Conservation (phyloP, 495 filamentous ascomycete genomes). For the Penicillium psychrofluorescens region DNA sequence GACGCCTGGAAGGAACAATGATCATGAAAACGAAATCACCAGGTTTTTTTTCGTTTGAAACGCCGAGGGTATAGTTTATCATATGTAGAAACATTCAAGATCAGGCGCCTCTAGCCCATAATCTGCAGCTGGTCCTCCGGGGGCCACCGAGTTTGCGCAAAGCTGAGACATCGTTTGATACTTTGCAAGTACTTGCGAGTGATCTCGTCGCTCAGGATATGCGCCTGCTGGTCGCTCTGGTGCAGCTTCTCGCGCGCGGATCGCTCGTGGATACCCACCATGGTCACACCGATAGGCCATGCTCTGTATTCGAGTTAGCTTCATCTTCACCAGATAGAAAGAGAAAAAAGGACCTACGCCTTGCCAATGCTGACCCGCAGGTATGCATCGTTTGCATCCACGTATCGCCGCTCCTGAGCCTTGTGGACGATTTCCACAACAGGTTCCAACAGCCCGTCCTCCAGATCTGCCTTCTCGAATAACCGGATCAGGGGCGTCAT, state of each 20-base stretch:
- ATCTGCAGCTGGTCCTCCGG: conserved; percentile 88
- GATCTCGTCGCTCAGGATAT: conserved; percentile 94
- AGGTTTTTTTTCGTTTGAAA: background rate
- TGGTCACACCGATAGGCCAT: conserved; percentile 98
- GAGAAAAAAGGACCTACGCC: conserved; percentile 43
- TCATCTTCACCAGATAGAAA: background rate
- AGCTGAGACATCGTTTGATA: conserved; percentile 94
- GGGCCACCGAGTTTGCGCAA: conserved; percentile 94
- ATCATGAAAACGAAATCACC: background rate
- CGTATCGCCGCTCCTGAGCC: conserved; percentile 83
- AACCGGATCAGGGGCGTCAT: conserved; percentile 87
- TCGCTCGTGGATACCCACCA: conserved; percentile 99
- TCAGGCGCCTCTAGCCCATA: conserved; percentile 64
- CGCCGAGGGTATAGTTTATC: conserved; percentile 5
- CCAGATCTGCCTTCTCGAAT: conserved; percentile 72
- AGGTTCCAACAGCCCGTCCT: conserved; percentile 70
- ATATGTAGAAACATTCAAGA: background rate
- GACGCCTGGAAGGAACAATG: no score
- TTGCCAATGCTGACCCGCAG: conserved; percentile 91
- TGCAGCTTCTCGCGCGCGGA: conserved; percentile 92
- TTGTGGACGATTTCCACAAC: conserved; percentile 91
- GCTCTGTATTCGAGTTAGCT: conserved; percentile 42
- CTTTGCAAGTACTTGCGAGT: conserved; percentile 95
- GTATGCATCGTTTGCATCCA: conserved; percentile 95
- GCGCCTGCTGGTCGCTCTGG: conserved; percentile 76